Evolutionary conservation across 306 rosid species (phyloP).

Genomic region (Delonix regia): DNA sequence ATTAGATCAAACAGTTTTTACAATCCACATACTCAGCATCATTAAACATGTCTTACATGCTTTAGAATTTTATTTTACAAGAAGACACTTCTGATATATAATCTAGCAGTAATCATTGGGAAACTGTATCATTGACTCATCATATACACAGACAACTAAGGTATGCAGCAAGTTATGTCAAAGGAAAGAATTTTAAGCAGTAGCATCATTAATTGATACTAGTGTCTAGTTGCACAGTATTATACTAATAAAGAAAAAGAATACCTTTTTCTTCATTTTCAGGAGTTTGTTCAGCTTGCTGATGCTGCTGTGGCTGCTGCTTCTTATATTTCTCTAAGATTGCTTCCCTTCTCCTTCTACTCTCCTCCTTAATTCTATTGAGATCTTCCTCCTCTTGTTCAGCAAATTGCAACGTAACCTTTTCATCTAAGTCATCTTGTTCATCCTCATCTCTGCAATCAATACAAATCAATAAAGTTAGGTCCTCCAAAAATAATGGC

Average conservation of each 20-base stretch:
- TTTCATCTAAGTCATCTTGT: constrained; percentile 75
- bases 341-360: constrained; percentile 84
- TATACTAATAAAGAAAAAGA: neutral
- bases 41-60: neutral
- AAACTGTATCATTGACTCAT: neutral
- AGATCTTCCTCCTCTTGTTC: constrained; percentile 96
- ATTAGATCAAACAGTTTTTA: neutral
- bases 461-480: constrained; percentile 19
- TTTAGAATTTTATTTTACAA: neutral
- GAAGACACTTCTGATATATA: neutral
- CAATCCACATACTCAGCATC: neutral
- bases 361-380: constrained; percentile 91
- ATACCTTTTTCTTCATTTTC: constrained; percentile 59
- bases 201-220: neutral
- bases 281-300: constrained; percentile 44
- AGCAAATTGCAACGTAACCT: constrained; percentile 49
- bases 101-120: neutral
- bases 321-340: constrained; percentile 88
- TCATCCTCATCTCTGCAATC: constrained; percentile 63
- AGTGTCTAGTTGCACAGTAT: constrained; percentile 1
- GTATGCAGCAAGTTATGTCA: neutral
- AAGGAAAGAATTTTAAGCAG: neutral
- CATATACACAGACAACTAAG: neutral
- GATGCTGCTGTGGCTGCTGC: constrained; percentile 46
- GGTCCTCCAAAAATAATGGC: neutral